Base-by-base conservation (phyloP, 108 stramenopile species). In the Tribonema minus region DNA sequence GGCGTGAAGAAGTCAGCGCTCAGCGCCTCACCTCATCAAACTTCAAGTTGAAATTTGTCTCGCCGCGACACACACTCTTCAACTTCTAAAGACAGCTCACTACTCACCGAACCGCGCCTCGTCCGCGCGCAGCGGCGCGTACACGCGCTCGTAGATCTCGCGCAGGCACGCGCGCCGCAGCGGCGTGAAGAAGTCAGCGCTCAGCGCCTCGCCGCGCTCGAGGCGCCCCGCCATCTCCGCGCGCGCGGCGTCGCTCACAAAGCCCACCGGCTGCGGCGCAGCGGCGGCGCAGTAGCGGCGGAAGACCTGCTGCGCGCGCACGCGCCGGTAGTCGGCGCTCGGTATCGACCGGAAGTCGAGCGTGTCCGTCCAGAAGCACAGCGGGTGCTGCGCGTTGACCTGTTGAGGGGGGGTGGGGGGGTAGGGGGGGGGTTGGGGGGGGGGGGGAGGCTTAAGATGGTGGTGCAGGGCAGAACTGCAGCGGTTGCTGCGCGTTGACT, bases 241-340 rank as follows among this genome's bases (percentile, higher is more conserved):
- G 3, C 32, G 31, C 25, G 67, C 36, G 6, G 68, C 29, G 26
- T 66, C 67, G 3, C 40, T 32, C 12, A 84, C 4, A 39, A 58
- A 81, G 1, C 72, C 83, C 7, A 82, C 34, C 29, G 65, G 4
- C 7, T 67, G 59, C 9, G 60, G 34, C 29, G 81, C 27, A 2
- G 23, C 75, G 1, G 31, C 27, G 3, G 37, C 31, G 30, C 76
- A 67, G 62, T 82, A 82, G 28, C 76, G 75, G 26, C 63, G 40
- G 36, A 67, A 81, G 27, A 86, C 84, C 36, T 82, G 80, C 37
- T 70, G 54, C 2, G 86, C 87, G 23, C 73, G 81, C 35, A 58
- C 59, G 20, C 82, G 81, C 3, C 85, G 77, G 32, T 86, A 86
- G 67, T 85, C 84, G 3, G 27, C 28, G 7, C 76, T 86, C 0